Conservation (phyloP, 2,329 filamentous ascomycete genomes). For the Metarhizium rileyi region DNA sequence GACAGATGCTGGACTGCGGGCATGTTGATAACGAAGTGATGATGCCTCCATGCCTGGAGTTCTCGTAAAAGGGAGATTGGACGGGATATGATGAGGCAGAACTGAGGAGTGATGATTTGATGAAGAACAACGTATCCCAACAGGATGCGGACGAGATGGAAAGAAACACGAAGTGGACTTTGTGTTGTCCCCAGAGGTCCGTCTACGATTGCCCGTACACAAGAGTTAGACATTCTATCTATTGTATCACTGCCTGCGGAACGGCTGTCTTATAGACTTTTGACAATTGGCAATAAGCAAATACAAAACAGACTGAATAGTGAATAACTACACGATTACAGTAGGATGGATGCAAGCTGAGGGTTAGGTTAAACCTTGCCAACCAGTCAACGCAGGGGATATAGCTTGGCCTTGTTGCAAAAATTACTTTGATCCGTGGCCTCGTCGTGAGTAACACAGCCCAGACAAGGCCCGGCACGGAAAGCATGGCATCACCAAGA, state of each 20-base stretch:
- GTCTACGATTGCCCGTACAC: slow-evolving; percentile 1
- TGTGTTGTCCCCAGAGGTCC: background rate
- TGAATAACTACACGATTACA: background rate
- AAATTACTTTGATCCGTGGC: too few species aligned
- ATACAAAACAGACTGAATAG: background rate
- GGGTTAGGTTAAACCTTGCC: background rate
- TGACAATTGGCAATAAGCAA: background rate
- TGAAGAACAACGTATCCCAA: background rate
- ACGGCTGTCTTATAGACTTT: slow-evolving; percentile 1
- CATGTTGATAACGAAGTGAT: background rate
- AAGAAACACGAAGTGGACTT: background rate
- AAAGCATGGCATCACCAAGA: too few species aligned
- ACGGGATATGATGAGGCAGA: background rate
- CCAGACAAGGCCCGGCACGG: too few species aligned
- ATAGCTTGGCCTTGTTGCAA: too few species aligned
- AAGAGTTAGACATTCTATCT: background rate
- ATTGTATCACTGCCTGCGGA: slow-evolving; percentile 4
- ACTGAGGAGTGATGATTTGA: background rate
- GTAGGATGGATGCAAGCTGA: background rate
- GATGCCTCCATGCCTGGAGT: slow-evolving; percentile 1
- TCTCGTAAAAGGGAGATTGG: background rate
- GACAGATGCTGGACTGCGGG: slow-evolving; percentile 1
- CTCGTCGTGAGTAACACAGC: background rate
- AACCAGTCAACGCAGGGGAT: background rate
- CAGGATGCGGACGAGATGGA: background rate